Evolutionary conservation across 2,329 filamentous ascomycete species (phyloP).

Genomic region (Aschersonia sp.): DNA sequence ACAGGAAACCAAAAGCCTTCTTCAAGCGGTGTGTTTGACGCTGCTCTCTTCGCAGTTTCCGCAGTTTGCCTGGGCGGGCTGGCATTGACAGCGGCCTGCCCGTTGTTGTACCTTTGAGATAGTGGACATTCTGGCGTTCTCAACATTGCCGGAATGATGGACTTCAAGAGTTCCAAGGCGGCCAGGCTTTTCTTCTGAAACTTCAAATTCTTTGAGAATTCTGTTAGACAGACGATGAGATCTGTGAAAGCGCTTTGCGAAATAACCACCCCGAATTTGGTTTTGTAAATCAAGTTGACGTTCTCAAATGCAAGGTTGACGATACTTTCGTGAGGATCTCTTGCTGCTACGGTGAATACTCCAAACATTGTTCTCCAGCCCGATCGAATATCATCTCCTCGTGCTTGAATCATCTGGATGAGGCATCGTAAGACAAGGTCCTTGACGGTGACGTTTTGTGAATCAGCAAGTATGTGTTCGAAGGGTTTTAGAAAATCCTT

Average conservation of each 20-base stretch:
- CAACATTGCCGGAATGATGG: slow-evolving; percentile 86
- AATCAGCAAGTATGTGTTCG: slow-evolving; percentile 92
- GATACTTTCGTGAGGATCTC: slow-evolving; percentile 86
- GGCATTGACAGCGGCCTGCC: slow-evolving; percentile 16
- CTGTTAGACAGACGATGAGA: slow-evolving; percentile 86
- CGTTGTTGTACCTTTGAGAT: slow-evolving; percentile 42
- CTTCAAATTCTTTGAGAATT: slow-evolving; percentile 96
- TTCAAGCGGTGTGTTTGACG: slow-evolving; percentile 73
- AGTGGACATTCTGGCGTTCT: slow-evolving; percentile 90
- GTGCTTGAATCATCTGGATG: slow-evolving; percentile 97
- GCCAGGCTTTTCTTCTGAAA: slow-evolving; percentile 98
- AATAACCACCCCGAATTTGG: slow-evolving; percentile 88
- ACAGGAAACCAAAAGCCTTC: slow-evolving; percentile 99
- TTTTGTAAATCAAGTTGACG: slow-evolving; percentile 89
- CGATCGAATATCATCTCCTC: slow-evolving; percentile 90
- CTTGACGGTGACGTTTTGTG: slow-evolving; percentile 80
- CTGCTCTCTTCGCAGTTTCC: slow-evolving; percentile 34
- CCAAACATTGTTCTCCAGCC: slow-evolving; percentile 99
- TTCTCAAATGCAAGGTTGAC: slow-evolving; percentile 96
- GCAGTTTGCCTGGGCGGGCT: slow-evolving; percentile 29
- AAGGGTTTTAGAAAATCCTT: slow-evolving; percentile 99
- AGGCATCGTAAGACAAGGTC: slow-evolving; percentile 93
- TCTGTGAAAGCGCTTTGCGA: slow-evolving; percentile 95
- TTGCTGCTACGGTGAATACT: slow-evolving; percentile 89
- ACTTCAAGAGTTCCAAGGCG: slow-evolving; percentile 88